Evolutionary conservation across 2,329 filamentous ascomycete species (phyloP), one percentile per base, ranked within the genome.

Genomic region (Hypoxylon sp.): DNA sequence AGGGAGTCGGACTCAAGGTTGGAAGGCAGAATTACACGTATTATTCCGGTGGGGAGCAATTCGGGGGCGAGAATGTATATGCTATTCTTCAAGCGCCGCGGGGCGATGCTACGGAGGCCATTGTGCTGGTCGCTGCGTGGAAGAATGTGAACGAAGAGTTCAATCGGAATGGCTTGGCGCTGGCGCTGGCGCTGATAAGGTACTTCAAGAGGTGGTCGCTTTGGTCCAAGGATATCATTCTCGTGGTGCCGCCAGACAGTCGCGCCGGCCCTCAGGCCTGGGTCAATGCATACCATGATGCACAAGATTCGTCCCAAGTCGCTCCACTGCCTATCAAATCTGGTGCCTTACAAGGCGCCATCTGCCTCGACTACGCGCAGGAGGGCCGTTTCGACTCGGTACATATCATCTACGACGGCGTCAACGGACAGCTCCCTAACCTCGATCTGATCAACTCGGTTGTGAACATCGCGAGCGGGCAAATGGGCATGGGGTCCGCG

Each of bases 201-300:
- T 99, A 99, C 81, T 98, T 99, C 83, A 97, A 97, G 81, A 89
- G 92, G 73, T 99, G 96, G 96, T 98, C 94, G 58, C 86, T 99
- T 29, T 99, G 96, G 96, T 98, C 94, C 65, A 99, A 99, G 81
- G 96, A 99, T 79, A 97, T 99, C 73, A 95, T 99, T 65, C 90
- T 99, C 73, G 82, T 99, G 5, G 87, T 99, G 51, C 91, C 96
- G 0, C 91, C 93, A 0, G 96, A 99, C 80, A 97, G 94, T 79
- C 92, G 91, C 65, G 92, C 93, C 10, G 96, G 95, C 0, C 93
- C 94, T 0, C 94, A 98, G 78, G 96, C 96, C 24, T 99, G 96
- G 96, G 93, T 98, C 8, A 94, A 98, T 77, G 96, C 96, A 1
- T 99, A 99, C 80, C 96, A 99, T 80, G 93, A 97, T 79, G 91